Conservation (phyloP, 371 early-diverging fungal species). For the Syncephalastrum racemosum region DNA sequence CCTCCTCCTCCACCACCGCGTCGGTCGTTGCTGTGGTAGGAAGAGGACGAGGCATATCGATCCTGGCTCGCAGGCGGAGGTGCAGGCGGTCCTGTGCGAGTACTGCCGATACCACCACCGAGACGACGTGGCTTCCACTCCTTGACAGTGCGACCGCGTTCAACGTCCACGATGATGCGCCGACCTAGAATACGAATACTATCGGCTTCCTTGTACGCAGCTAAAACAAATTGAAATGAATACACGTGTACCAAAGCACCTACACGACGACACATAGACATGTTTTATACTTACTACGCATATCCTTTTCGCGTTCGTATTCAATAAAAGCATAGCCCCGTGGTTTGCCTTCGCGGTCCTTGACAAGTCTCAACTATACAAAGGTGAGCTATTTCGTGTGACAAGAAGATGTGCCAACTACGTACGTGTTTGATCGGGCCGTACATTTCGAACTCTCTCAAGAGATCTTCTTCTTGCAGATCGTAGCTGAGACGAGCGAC, state of each 20-base stretch:
- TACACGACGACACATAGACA: background rate
- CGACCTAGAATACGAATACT: constrained; percentile 85
- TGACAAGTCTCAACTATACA: constrained; percentile 73
- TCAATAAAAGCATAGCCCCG: constrained; percentile 97
- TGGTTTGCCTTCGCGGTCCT: constrained; percentile 64
- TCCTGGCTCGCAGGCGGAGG: constrained; percentile 35
- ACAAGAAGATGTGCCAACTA: background rate
- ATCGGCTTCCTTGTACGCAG: constrained; percentile 90
- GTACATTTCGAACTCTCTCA: constrained; percentile 80
- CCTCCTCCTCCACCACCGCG: constrained; percentile 19
- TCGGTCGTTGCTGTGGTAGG: constrained; percentile 24
- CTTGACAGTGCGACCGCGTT: constrained; percentile 94
- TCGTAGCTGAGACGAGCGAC: constrained; percentile 86
- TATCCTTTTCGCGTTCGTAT: constrained; percentile 89
- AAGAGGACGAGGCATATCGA: constrained; percentile 20
- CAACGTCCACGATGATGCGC: constrained; percentile 92
- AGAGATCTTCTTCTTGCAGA: constrained; percentile 78
- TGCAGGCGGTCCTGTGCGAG: constrained; percentile 67
- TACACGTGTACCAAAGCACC: too few relatives aligned
- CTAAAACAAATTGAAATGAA: constrained; percentile 18
- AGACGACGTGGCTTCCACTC: constrained; percentile 93
- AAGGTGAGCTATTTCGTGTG: background rate
- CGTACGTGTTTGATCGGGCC: constrained; percentile 82
- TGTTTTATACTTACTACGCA: constrained; percentile 61
- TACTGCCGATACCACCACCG: constrained; percentile 91